These are phyloP conservation scores for Neurospora terricola DNA, from an alignment of 495 filamentous ascomycete species.

Conservation along the genomic window DNA sequence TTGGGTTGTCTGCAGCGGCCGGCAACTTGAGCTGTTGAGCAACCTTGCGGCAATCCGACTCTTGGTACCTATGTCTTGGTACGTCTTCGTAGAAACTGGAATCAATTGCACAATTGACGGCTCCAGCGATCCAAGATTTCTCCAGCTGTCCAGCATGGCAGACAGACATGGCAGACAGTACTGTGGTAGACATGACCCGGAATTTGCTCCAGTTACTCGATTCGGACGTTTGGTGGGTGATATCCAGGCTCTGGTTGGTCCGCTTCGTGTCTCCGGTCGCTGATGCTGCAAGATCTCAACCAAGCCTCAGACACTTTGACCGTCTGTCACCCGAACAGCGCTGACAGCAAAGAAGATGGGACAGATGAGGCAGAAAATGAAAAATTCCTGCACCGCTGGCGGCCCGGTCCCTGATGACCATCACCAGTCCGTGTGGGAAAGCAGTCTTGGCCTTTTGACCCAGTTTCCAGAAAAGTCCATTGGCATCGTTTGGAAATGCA, in stretches of 20 bases:
- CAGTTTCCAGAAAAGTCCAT: background rate
- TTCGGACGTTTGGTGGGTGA: background rate
- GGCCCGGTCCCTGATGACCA: conserved; percentile 1
- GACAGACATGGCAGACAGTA: background rate
- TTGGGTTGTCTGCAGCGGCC: background rate
- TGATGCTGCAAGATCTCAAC: background rate
- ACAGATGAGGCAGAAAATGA: background rate
- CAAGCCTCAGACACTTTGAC: background rate
- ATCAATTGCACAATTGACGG: background rate
- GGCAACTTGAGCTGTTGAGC: background rate
- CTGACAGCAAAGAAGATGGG: background rate
- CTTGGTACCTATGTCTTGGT: background rate
- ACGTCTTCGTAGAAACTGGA: background rate
- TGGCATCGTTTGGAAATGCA: background rate
- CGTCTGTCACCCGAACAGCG: background rate
- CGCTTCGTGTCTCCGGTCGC: background rate
- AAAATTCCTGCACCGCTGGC: background rate
- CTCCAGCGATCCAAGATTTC: no score
- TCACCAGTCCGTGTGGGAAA: background rate
- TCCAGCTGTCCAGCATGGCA: no score
- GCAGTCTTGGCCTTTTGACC: background rate
- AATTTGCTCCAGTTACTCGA: background rate
- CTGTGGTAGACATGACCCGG: background rate
- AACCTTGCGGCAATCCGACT: background rate
- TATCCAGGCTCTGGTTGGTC: background rate